Base-by-base conservation (phyloP, 2,329 filamentous ascomycete species). In the Coleophoma cylindrospora region DNA sequence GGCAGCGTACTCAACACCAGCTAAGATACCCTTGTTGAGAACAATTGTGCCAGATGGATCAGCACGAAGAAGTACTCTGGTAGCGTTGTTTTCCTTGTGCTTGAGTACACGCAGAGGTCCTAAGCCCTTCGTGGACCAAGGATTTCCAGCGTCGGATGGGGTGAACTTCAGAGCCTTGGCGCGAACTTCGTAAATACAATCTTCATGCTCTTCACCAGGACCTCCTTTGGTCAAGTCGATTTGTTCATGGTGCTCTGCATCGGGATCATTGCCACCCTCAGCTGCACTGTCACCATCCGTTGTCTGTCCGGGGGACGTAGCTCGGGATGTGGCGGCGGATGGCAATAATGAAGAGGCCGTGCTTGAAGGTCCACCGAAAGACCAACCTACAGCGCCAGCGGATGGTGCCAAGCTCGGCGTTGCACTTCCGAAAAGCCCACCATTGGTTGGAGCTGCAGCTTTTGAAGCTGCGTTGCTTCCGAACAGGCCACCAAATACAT, bases 11-110 rank as follows among this genome's bases (percentile, higher is more conserved):
- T 74, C 73, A 47, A 83, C 68, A n/a, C 76, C 71, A 2, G 80
- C 71, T 34, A 89, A 68, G 45, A 91, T 67, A 17, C 74, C 68
- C 58, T 84, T 80, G 69, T 95, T 95, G 61, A 95, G 71, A 3
- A 86, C 78, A 43, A 92, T 74, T 37, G 86, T 80, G 14, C 89
- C 89, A 54, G 83, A 79, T 0, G 88, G 87, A 56, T 91, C 86
- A n/a, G 81, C 81, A 45, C 89, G 82, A 54, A 91, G 70, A 17
- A 95, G 70, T 43, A 94, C 71, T 38, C 89, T 81, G 4, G 84
- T 78, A 27, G 77, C 75, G 17, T 79, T 81, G 0, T 83, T 88
- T 14, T 76, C 75, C 65, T 88, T 87, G 70, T 92, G 79, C 67
- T 86, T 86, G 54, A 95, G 73, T 13, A 95, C 65, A 37, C 87